Evolutionary conservation across 306 rosid species (phyloP).

Genomic region (Hippophae rhamnoides): DNA sequence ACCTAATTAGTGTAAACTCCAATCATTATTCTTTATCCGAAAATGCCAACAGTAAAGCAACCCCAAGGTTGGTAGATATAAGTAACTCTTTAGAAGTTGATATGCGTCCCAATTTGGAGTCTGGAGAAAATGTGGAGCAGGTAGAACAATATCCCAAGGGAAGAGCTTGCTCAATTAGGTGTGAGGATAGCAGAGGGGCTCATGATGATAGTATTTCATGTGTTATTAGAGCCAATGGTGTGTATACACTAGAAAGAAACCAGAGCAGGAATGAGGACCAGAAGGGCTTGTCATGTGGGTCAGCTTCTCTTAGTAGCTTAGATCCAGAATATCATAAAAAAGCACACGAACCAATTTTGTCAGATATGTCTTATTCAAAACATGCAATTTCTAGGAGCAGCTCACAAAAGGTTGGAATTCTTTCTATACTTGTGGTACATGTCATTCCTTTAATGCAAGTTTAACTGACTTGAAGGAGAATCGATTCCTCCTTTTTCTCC

Average conservation of each 20-base stretch:
- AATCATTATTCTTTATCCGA: slow-evolving; percentile 54
- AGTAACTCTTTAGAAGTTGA: slow-evolving; percentile 17
- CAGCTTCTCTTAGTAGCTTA: slow-evolving; percentile 42
- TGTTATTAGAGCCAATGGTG: slow-evolving; percentile 49
- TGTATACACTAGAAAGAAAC: slow-evolving; percentile 24
- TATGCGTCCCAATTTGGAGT: slow-evolving; percentile 15
- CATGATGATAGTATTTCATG: slow-evolving; percentile 52
- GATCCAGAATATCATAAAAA: slow-evolving; percentile 37
- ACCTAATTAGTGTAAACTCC: slow-evolving; percentile 38
- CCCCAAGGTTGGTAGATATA: slow-evolving; percentile 20
- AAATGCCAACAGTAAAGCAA: slow-evolving; percentile 45
- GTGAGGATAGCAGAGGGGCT: slow-evolving; percentile 29
- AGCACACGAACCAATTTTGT: slow-evolving; percentile 28
- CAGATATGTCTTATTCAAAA: slow-evolving; percentile 34
- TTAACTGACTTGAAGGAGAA: slow-evolving; percentile 13
- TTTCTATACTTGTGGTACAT: slow-evolving; percentile 15
- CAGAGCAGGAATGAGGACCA: slow-evolving; percentile 30
- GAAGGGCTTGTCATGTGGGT: slow-evolving; percentile 27
- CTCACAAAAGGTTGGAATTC: slow-evolving; percentile 27
- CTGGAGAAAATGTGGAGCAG: slow-evolving; percentile 10
- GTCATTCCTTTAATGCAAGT: slow-evolving; percentile 4
- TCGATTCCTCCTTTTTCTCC: neutral
- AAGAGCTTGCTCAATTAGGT: slow-evolving; percentile 18
- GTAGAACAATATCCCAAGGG: slow-evolving; percentile 1
- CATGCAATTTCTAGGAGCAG: slow-evolving; percentile 27